Percentiles rank a stretch among this genome's conserved stretches.
Conservation (phyloP, 208 protist species). For the Entamoeba moshkovskii region DNA sequence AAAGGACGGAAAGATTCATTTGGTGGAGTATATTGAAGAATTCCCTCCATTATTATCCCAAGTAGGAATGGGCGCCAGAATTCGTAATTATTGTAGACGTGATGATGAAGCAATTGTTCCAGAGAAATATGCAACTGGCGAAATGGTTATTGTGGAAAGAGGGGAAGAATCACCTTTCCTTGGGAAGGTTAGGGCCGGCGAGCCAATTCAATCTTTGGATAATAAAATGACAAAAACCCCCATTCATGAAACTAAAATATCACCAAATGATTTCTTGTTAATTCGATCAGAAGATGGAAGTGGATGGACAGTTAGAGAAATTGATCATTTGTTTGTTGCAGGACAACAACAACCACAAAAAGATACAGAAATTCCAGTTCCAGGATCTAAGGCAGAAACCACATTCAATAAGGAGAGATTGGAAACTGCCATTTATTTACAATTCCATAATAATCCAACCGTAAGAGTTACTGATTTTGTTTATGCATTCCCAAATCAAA, state of each 20-base stretch:
- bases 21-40: neutral
- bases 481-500: neutral
- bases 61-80: neutral
- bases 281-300: neutral
- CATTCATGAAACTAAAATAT: neutral
- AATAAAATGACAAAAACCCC: constrained; percentile 1
- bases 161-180: neutral
- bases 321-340: neutral
- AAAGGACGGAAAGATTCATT: neutral
- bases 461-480: neutral
- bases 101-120: neutral
- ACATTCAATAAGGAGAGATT: neutral
- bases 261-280: neutral
- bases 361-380: neutral
- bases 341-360: constrained; percentile 1
- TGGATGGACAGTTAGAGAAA: neutral
- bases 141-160: neutral
- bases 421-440: neutral
- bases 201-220: neutral
- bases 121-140: neutral
- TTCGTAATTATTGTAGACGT: neutral
- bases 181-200: neutral
- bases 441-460: neutral
- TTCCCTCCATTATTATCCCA: neutral
- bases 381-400: neutral